phyloP scores from a whole-genome alignment of 352 stramenopile genomes.

The Pythium dissotocum region DNA sequence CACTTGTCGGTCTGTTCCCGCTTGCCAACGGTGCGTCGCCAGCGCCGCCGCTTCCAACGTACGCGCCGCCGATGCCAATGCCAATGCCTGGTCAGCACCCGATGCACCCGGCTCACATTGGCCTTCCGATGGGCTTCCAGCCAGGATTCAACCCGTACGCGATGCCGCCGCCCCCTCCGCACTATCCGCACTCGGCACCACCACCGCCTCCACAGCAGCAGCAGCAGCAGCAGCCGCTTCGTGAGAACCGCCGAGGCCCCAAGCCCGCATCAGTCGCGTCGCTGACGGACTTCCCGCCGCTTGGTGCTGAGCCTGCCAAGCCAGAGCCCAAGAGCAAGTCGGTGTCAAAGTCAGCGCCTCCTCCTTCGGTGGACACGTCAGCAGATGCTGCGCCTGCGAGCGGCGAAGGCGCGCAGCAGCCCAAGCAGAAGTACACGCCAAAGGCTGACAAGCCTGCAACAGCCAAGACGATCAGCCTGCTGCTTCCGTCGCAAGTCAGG shows the following conservation, averaged over 20 bases:
- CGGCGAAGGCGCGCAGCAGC: constrained; percentile 6
- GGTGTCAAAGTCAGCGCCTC: neutral
- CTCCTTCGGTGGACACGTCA: neutral
- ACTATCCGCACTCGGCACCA: neutral
- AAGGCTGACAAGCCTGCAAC: constrained; percentile 14
- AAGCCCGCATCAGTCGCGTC: constrained; percentile 15
- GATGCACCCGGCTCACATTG: constrained; percentile 18
- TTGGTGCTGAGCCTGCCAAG: constrained; percentile 22
- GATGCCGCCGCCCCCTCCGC: constrained; percentile 9
- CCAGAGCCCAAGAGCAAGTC: constrained; percentile 10
- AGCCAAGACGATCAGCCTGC: constrained; percentile 19
- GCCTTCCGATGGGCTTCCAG: constrained; percentile 22
- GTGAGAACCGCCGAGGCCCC: constrained; percentile 12
- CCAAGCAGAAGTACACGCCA: constrained; percentile 23
- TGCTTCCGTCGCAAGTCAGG: constrained; percentile 28
- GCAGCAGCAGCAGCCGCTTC: constrained; percentile 4
- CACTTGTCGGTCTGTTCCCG: constrained; percentile 43
- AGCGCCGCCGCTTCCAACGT: constrained; percentile 17
- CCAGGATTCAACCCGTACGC: constrained; percentile 30
- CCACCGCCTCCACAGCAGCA: constrained; percentile 31
- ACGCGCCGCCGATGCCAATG: constrained; percentile 3
- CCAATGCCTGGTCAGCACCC: constrained; percentile 15
- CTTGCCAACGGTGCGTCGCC: constrained; percentile 33
- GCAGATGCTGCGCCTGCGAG: neutral
- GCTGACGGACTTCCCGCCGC: constrained; percentile 25